These are phyloP conservation scores for Albatrellus ellisii DNA, from an alignment of 768 basidiomycete genomes.

Conservation along the genomic window DNA sequence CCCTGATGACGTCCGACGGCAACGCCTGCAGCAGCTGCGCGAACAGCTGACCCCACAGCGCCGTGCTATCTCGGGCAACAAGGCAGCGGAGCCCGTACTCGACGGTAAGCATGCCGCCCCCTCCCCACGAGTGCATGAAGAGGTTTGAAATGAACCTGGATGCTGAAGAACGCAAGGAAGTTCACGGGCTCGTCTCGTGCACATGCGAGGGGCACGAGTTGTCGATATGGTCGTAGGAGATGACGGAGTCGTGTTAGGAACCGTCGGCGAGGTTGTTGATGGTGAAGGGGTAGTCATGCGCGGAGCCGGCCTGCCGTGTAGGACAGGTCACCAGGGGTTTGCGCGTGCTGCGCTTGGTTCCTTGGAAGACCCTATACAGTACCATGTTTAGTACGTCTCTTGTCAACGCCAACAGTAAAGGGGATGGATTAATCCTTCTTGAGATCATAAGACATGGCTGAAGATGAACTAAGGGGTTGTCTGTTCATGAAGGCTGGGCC, in stretches of 20 bases:
- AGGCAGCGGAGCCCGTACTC: constrained; percentile 26
- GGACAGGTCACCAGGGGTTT: constrained; percentile 17
- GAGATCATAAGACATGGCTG: no score
- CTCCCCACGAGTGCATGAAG: constrained; percentile 42
- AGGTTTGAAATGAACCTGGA: constrained; percentile 28
- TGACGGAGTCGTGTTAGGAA: constrained; percentile 2
- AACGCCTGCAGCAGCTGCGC: not conserved
- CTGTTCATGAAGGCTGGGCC: no score
- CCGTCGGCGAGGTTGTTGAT: constrained; percentile 14
- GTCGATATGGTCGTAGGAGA: constrained; percentile 39
- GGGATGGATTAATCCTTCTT: no score
- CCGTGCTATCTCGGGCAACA: constrained; percentile 25
- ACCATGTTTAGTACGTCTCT: constrained; percentile 1
- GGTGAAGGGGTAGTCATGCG: constrained; percentile 17
- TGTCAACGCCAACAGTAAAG: no score
- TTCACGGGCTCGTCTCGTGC: constrained; percentile 15
- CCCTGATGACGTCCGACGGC: not conserved
- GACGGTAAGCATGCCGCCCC: constrained; percentile 38
- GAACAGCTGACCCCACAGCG: constrained; percentile 10
- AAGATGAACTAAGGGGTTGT: no score
- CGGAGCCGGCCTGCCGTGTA: constrained; percentile 7
- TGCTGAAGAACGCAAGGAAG: constrained; percentile 23
- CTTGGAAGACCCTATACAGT: constrained; percentile 25
- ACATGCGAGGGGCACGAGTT: constrained; percentile 31
- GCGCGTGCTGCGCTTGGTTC: constrained; percentile 18